Evolutionary conservation across 257 asterid genomes (phyloP), one percentile per base, ranked within the genome.

Genomic region (Lantana camara): DNA sequence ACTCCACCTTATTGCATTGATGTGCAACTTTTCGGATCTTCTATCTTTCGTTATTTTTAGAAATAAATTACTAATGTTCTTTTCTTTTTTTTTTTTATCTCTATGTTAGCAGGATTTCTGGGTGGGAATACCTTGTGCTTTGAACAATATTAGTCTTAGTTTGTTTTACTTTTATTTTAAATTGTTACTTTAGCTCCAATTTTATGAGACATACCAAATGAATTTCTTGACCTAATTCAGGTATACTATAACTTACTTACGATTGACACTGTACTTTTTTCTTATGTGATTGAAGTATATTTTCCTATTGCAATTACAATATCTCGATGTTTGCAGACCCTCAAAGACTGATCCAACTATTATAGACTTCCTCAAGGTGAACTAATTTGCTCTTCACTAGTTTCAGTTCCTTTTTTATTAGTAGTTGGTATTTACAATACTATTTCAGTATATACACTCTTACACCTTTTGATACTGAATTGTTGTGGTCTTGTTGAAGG

Each of bases 331-430:
- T 35, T 72, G 88, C 64, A 77, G 85, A 67, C 84, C 86, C 47
- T 73, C 79, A 73, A 83, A 57, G 60, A 77, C 87, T 32, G 87
- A 88, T 74, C 83, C 79, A 12, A 73, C 72, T 23, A 95, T 94
- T 67, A 54, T 86, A 60, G 86, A 82, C 78, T 72, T 85, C 79
- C 95, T 94, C 54, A 84, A 85, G 99, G 99, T 93, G 60, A 85
- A 56, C 65, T 29, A 16, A 19, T 59, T 73, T 62, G 22, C 54
- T 57, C 14, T 21, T 63, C 67, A 24, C 24, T 37, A 44, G 38
- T 61, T 27, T 32, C 49, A 59, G 37, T 73, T 69, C 57, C 34
- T 47, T 60, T 34, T 22, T 32, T 22, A 46, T 23, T 37, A 14
- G 19, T 15, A 34, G 71, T 55, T 50, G n/a, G n/a, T n/a, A n/a